Evolutionary conservation across 2,329 filamentous ascomycete genomes (phyloP).

Genomic region (Madurella fahalii): DNA sequence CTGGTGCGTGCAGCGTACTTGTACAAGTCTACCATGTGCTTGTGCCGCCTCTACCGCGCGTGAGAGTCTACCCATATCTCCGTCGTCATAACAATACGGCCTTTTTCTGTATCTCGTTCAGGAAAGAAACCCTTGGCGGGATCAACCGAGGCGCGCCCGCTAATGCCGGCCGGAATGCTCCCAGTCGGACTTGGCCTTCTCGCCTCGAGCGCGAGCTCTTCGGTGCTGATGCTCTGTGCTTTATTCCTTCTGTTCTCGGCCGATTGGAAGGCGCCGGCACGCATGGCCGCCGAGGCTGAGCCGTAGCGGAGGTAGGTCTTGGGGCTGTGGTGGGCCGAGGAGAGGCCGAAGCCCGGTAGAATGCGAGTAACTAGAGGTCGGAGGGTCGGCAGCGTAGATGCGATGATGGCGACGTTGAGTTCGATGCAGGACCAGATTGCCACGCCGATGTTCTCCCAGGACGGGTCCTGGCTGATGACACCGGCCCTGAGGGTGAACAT

Average conservation of each 20-base stretch:
- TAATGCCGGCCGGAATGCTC: not conserved
- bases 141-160: constrained; percentile 7
- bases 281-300: constrained; percentile 7
- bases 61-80: constrained; percentile 4
- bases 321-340: constrained; percentile 16
- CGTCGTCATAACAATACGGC: constrained; percentile 9
- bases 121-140: not conserved
- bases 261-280: constrained; percentile 12
- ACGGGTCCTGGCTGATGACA: constrained; percentile 28
- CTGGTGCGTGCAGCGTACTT: too few relatives aligned
- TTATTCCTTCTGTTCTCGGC: constrained; percentile 4
- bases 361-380: constrained; percentile 28
- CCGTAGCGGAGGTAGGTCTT: constrained; percentile 21
- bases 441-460: constrained; percentile 31
- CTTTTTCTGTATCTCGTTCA: not conserved
- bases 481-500: constrained; percentile 30
- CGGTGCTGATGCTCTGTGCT: constrained; percentile 23
- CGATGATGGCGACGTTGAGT: constrained; percentile 30
- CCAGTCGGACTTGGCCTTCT: constrained; percentile 6
- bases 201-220: constrained; percentile 26
- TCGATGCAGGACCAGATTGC: constrained; percentile 33
- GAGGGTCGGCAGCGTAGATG: constrained; percentile 30
- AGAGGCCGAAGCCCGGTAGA: constrained; percentile 22
- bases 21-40: too few relatives aligned
- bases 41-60: not conserved